Conservation (phyloP, 2,329 filamentous ascomycete species). For the Penicillium hordei region DNA sequence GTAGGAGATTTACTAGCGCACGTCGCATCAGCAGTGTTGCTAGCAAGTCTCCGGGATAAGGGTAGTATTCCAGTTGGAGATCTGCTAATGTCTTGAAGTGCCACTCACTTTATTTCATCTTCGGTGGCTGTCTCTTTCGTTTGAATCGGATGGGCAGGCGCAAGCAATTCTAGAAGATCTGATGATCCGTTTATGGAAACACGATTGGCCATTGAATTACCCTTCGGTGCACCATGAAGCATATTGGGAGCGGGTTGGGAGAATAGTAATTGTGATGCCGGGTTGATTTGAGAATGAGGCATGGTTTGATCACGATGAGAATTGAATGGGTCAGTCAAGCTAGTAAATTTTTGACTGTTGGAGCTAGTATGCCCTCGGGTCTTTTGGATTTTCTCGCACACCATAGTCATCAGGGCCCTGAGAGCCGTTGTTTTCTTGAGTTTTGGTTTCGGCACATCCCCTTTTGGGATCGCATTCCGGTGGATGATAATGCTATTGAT, state of each 20-base stretch:
- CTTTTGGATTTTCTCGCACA: slow-evolving; percentile 12
- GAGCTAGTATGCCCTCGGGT: not conserved
- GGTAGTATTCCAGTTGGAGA: not conserved
- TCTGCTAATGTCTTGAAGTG: not conserved
- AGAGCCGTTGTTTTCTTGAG: slow-evolving; percentile 21
- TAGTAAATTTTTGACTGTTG: not conserved
- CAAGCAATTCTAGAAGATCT: slow-evolving; percentile 12
- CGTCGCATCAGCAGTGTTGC: not conserved
- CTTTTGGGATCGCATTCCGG: slow-evolving; percentile 19
- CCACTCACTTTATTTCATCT: not conserved
- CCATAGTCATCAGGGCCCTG: slow-evolving; percentile 18
- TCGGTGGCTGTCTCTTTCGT: not conserved
- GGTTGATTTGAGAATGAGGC: not conserved
- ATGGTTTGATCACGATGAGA: slow-evolving; percentile 18
- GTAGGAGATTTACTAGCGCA: not conserved
- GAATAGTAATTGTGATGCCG: slow-evolving; percentile 12
- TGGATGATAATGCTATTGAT: slow-evolving; percentile 29
- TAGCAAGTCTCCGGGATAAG: not conserved
- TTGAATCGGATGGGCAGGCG: not conserved
- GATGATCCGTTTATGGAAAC: not conserved
- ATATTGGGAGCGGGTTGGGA: slow-evolving; percentile 13
- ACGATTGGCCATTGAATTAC: not conserved
- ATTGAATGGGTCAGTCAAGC: not conserved
- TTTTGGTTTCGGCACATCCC: slow-evolving; percentile 18
- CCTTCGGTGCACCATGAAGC: not conserved